A percentile compares a stretch with the other conserved stretches of the same genome.
phyloP scores from a whole-genome alignment of 257 asterid genomes.

The Salvia hispanica region DNA sequence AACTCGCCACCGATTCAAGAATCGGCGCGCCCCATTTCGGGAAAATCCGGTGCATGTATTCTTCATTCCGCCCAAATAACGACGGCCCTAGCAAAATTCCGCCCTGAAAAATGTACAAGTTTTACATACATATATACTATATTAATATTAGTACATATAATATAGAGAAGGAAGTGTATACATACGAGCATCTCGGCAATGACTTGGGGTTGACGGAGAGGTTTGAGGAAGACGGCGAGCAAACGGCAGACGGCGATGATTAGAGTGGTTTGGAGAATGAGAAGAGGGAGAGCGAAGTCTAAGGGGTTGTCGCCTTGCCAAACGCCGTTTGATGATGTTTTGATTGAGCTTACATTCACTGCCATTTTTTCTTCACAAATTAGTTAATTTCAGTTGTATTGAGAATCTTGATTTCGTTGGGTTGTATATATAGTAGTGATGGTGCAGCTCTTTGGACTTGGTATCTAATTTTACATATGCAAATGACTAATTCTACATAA shows the following conservation, averaged over 20 bases:
- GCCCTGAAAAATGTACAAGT: constrained; percentile 48
- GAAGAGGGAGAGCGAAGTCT: constrained; percentile 55
- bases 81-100: constrained; percentile 67
- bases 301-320: constrained; percentile 67
- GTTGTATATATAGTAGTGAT: background rate
- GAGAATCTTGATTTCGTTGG: background rate
- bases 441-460: too few relatives aligned
- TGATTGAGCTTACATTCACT: constrained; percentile 42
- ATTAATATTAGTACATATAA: too few relatives aligned
- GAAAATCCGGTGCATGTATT: constrained; percentile 46
- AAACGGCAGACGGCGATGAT: constrained; percentile 46
- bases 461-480: too few relatives aligned
- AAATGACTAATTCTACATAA: too few relatives aligned
- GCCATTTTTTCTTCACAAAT: constrained; percentile 3
- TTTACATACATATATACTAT: too few relatives aligned
- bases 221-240: constrained; percentile 57
- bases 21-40: constrained; percentile 62
- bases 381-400: too few relatives aligned
- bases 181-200: constrained; percentile 58
- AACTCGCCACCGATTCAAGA: constrained; percentile 54
- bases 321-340: constrained; percentile 53
- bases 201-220: constrained; percentile 67
- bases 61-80: constrained; percentile 47
- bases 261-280: constrained; percentile 55
- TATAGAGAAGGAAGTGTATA: too few relatives aligned